Conservation (phyloP, 2,329 filamentous ascomycete species). For the Fusarium pseudograminearum region DNA sequence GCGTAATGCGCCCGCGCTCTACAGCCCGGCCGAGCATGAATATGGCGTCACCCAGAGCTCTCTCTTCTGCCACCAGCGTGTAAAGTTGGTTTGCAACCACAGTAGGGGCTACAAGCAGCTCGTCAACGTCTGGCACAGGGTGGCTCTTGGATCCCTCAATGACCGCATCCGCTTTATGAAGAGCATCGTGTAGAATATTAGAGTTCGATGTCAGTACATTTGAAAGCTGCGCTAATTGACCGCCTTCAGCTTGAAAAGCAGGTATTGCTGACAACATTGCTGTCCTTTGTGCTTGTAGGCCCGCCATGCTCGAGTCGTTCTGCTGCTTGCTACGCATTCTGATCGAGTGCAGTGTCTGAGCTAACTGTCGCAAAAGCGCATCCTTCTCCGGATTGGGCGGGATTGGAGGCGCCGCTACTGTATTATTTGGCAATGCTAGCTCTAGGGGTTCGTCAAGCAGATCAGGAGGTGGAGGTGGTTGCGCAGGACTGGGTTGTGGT, state of each 20-base stretch:
- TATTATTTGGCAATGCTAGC: conserved; percentile 61
- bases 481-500: conserved; percentile 38
- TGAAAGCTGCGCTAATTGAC: conserved; percentile 77
- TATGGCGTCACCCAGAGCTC: conserved; percentile 85
- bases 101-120: conserved; percentile 91
- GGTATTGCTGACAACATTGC: conserved; percentile 79
- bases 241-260: conserved; percentile 79
- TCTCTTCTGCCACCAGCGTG: conserved; percentile 87
- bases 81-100: conserved; percentile 95
- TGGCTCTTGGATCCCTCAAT: conserved; percentile 79
- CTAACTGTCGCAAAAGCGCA: conserved; percentile 82
- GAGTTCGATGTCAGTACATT: conserved; percentile 81
- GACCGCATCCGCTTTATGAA: conserved; percentile 81
- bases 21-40: conserved; percentile 83
- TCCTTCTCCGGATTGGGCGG: conserved; percentile 97
- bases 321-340: conserved; percentile 77
- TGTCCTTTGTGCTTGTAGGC: conserved; percentile 80
- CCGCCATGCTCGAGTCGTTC: conserved; percentile 78
- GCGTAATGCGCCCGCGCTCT: conserved; percentile 76
- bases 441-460: conserved; percentile 68
- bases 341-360: conserved; percentile 74
- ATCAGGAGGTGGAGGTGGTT: conserved; percentile 60
- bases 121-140: conserved; percentile 82
- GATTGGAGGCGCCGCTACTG: conserved; percentile 81
- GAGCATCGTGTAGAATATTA: conserved; percentile 78